Base-by-base conservation (phyloP, 176 grass and related monocot species). In the Paspalum vaginatum region DNA sequence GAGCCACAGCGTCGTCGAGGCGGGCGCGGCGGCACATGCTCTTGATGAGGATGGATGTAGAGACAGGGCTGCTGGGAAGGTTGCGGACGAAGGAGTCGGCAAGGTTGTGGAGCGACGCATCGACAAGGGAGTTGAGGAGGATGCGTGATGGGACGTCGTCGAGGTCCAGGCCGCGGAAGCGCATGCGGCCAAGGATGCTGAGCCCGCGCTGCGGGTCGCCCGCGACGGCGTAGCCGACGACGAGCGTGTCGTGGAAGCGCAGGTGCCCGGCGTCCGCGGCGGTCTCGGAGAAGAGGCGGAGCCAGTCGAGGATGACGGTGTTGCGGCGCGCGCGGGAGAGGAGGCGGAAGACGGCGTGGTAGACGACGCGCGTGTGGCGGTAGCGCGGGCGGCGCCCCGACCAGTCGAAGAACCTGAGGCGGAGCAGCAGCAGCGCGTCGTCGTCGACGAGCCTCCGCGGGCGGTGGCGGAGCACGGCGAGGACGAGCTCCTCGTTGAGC, bases 341-440 rank as follows among this genome's bases (percentile, higher is more conserved):
- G 21, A 93, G 86, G 43, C 79, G 71, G 76, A 98, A 95, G 61
- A 98, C 22, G 2, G 86, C 59, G 59, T 86, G 90, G 81, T 95
- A 98, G 6, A 92, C 66, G 21, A 66, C 78, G 26, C 88, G 90
- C 66, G 90, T 88, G 84, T 99, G 96, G 70, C 22, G 57, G 75
- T 99, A 95, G 18, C 24, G 78, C 11, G 45, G 69, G 59, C 75
- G 88, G 43, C 72, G 88, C 5, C 96, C 90, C 9, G 92, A 87
- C 92, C 90, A 95, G 82, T 99, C 96, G 44, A 99, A 99, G 84
- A 99, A 99, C 18, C 80, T 77, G 67, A 95, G 81, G 61, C 92
- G 92, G 44, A 95, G 88, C 65, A 93, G 74, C 68, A 98, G 87
- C 43, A 93, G 86, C 13, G 68, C 18, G 55, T 72, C 68, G 56